Evolutionary conservation across 2,329 filamentous ascomycete genomes (phyloP).

Genomic region (Diaporthe citriasiana): DNA sequence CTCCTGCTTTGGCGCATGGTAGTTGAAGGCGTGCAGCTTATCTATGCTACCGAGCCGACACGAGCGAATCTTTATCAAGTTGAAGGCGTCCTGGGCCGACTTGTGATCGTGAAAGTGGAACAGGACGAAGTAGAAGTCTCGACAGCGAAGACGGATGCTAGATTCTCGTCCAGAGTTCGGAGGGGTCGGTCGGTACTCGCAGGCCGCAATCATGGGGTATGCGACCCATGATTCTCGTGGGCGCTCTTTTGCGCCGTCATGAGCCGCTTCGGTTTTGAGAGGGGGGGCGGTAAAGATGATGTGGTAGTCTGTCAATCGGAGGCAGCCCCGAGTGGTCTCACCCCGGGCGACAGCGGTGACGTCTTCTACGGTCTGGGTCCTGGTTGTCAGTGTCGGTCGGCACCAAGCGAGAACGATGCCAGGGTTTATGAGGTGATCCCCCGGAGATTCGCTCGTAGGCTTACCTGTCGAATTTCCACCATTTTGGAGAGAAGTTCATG

Average conservation of each 20-base stretch:
- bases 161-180: conserved; percentile 78
- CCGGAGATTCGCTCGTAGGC: not conserved
- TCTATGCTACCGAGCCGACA: conserved; percentile 88
- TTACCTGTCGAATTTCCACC: conserved; percentile 48
- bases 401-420: not conserved
- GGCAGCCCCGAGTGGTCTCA: conserved; percentile 67
- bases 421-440: not conserved
- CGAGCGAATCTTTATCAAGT: conserved; percentile 84
- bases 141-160: conserved; percentile 87
- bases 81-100: conserved; percentile 86
- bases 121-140: conserved; percentile 94
- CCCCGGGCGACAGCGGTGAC: conserved; percentile 73
- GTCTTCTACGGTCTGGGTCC: conserved; percentile 66
- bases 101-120: conserved; percentile 86
- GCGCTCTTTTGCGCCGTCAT: conserved; percentile 43
- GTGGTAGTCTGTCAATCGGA: conserved; percentile 75
- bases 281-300: conserved; percentile 65
- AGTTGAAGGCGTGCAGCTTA: conserved; percentile 91
- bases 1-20: conserved; percentile 80
- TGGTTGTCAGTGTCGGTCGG: conserved; percentile 22
- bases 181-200: conserved; percentile 81
- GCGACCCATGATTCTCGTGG: conserved; percentile 88
- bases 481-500: conserved; percentile 36
- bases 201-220: conserved; percentile 90
- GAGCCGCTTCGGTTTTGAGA: conserved; percentile 46